These are phyloP conservation scores for Acacia confusa DNA, from an alignment of 306 rosid genomes.

Conservation along the genomic window DNA sequence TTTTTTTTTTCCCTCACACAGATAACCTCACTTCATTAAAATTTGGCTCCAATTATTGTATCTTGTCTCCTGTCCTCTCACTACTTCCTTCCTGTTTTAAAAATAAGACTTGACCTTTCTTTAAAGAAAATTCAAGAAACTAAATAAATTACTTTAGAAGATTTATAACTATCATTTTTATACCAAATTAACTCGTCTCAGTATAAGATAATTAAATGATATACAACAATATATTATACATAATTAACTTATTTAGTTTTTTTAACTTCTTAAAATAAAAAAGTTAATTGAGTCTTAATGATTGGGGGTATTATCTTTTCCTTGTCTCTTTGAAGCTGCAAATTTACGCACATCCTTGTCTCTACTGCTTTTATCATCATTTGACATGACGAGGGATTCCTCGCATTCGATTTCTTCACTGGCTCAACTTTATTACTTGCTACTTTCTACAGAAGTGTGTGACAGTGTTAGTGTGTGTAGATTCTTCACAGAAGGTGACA, in stretches of 20 bases:
- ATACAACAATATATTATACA: too few relatives aligned
- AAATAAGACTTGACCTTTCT: too few relatives aligned
- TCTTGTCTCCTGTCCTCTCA: neutral
- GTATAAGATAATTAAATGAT: too few relatives aligned
- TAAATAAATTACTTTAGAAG: too few relatives aligned
- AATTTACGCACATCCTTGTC: neutral
- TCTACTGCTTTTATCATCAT: neutral
- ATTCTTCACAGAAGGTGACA: neutral
- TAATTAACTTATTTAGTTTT: too few relatives aligned
- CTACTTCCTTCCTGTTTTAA: too few relatives aligned
- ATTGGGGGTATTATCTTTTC: neutral
- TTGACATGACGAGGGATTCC: neutral
- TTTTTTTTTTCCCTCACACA: neutral
- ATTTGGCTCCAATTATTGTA: neutral
- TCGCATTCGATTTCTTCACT: neutral
- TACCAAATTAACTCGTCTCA: too few relatives aligned
- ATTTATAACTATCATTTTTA: too few relatives aligned
- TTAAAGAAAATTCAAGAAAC: too few relatives aligned
- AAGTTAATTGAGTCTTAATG: accelerated
- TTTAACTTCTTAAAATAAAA: accelerated
- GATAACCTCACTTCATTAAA: neutral
- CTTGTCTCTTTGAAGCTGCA: neutral
- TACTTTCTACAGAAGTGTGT: neutral
- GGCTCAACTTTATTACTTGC: neutral
- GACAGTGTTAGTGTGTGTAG: neutral